Evolutionary conservation across 192 early-diverging fungal species (phyloP), one percentile per base, ranked within the genome.

Genomic region (Spinellus fusiger): DNA sequence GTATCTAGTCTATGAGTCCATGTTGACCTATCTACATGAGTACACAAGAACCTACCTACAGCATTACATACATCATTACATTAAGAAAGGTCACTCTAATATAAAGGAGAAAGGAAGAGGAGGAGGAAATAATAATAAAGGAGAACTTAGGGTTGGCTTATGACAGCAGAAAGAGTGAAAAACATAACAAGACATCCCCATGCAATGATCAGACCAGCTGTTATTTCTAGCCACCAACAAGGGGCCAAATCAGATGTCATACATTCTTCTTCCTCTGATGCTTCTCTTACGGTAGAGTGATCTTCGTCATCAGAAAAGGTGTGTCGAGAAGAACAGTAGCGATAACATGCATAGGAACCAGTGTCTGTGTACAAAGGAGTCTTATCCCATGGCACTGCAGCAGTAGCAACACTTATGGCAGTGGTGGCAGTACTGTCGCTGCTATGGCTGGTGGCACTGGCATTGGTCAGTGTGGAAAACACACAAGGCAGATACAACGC

Each of bases 151-250:
- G 49, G 4, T 51, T 51, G 49, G 10, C 37, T 10, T 20, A 66
- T 25, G 9, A 57, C 49, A 25, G 40, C 32, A 23, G 48, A 53
- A 9, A 48, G 54, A 0, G 65, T 44, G n/a, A 77, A 64, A 34
- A 76, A 33, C 79, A 81, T 81, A 16, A 81, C 76, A 54, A 75
- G 64, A 12, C 73, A 56, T 8, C 79, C 79, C 64, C 77, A 81
- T 34, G 65, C 57, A 25, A 81, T 56, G 15, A 81, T 49, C n/a
- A 78, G 37, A 28, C 70, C 70, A 3, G 79, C 73, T 15, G 71
- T 60, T 3, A 75, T 61, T 54, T 77, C 76, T 49, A 81, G 40
- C 63, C 60, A 69, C 59, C 64, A 62, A 50, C 29, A 18, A 10
- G 64, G 55, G 22, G 48, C 47, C 25, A 49, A 51, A 18, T n/a